Evolutionary conservation across 495 filamentous ascomycete species (phyloP).

Genomic region (Cetradonia linearis): DNA sequence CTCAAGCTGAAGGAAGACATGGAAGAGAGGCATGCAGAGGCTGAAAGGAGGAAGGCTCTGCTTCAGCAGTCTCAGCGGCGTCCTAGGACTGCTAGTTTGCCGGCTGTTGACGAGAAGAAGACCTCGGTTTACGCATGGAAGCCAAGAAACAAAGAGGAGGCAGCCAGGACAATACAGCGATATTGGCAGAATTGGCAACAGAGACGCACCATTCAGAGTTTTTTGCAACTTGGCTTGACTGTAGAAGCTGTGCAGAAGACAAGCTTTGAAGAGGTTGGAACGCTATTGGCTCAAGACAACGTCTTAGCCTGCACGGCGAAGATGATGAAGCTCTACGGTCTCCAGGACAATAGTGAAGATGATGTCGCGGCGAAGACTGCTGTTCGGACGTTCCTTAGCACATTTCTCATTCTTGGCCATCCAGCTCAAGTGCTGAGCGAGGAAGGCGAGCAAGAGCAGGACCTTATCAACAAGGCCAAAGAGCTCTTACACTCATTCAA

Average conservation of each 20-base stretch:
- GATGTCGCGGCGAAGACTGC: conserved; percentile 66
- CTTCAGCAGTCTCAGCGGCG: conserved; percentile 50
- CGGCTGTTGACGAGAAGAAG: conserved; percentile 49
- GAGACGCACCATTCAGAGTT: conserved; percentile 53
- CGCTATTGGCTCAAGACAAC: conserved; percentile 62
- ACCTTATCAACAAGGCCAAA: conserved; percentile 77
- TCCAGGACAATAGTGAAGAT: conserved; percentile 60
- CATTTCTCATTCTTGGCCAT: conserved; percentile 87
- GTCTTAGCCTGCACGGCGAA: conserved; percentile 60
- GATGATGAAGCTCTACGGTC: conserved; percentile 64
- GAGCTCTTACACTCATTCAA: conserved; percentile 79
- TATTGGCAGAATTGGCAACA: conserved; percentile 59
- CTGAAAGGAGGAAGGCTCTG: conserved; percentile 55
- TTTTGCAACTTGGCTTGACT: conserved; percentile 58
- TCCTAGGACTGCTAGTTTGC: conserved; percentile 53
- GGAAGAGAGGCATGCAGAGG: conserved; percentile 82
- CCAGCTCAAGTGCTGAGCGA: conserved; percentile 83
- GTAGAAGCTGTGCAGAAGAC: conserved; percentile 63
- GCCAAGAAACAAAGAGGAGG: conserved; percentile 51
- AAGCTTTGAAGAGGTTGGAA: conserved; percentile 72
- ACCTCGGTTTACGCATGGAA: conserved; percentile 32
- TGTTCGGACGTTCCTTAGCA: conserved; percentile 82
- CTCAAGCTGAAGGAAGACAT: conserved; percentile 64
- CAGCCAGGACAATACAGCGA: conserved; percentile 63
- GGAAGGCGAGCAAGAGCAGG: conserved; percentile 76